These are phyloP conservation scores for Brettanomyces bruxellensis DNA, from an alignment of 805 yeast species.

Conservation along the genomic window DNA sequence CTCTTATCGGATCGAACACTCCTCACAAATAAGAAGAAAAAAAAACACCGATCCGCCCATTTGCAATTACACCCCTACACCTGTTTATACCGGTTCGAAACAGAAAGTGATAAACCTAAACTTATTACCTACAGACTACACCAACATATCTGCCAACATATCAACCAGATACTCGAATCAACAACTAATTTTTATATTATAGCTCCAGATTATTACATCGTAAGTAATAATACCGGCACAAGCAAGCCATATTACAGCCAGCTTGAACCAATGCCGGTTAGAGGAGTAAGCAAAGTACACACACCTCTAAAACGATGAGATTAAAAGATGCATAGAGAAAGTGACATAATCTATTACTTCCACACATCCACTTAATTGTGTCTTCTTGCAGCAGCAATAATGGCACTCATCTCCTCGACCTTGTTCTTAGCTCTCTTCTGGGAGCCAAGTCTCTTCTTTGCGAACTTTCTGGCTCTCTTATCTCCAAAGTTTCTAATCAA, in stretches of 20 bases:
- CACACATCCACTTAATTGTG: constrained; percentile 34
- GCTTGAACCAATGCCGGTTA: no score
- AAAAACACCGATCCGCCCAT: no score
- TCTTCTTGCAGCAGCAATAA: constrained; percentile 96
- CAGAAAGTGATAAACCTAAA: no score
- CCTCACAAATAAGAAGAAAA: no score
- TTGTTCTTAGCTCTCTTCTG: constrained; percentile 99
- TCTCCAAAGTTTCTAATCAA: constrained; percentile 99
- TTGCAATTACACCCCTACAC: no score
- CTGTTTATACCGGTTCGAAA: no score
- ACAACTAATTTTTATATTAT: neutral
- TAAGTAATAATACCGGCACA: neutral
- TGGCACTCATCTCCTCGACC: constrained; percentile 96
- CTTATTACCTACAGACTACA: no score
- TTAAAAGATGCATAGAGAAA: neutral
- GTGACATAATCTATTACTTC: neutral
- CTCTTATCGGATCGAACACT: no score
- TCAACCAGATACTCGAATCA: no score
- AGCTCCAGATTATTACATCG: neutral
- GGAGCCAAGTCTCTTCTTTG: constrained; percentile 99
- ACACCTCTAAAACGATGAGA: neutral
- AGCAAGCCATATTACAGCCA: no score
- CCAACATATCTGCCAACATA: no score
- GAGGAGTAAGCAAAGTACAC: neutral
- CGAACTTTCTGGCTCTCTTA: constrained; percentile 99